Evolutionary conservation across 1,284 basidiomycete species (phyloP), one percentile per base, ranked within the genome.

Genomic region (Rhodotorula sp.): DNA sequence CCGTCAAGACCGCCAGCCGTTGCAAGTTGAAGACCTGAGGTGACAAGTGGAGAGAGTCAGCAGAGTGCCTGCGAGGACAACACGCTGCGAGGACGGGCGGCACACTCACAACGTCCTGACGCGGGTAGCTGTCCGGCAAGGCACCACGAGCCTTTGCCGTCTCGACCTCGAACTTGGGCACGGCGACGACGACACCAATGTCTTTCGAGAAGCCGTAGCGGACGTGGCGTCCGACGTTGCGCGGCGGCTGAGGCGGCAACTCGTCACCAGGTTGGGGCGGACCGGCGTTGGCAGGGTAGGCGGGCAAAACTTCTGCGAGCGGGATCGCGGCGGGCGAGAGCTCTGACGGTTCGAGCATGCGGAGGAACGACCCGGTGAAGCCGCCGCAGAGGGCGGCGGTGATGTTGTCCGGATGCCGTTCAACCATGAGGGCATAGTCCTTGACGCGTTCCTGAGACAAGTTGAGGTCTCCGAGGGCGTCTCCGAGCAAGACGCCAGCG

Each of bases 401-500:
- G 75, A 99, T 95, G 80, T 99, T 99, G 83, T 99, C 96, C 14
- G 96, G 96, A 81, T 99, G 96, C 17, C 96, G 87, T 82, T 99
- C 96, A 77, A 99, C 95, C 96, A 99, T 99, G 68, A 99, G 85
- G 1, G 96, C 95, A 79, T 93, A 95, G 82, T 99, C 96, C 68
- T 99, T 86, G 77, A 96, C 84, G 42, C 96, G 87, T 62, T 85
- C 86, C 45, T 82, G 84, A 24, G 89, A 80, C 20, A 99, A 86
- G 33, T 84, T 79, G 70, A 99, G 85, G 60, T 87, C 76, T 22
- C 92, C 95, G 20, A 99, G 84, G 26, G 88, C 85, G 80, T 95
- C 87, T 53, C 90, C 96, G 59, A 99, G 86, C 49, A 97, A 84
- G 33, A 97, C 91, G 57, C 96, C 96, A 0, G 94, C 95, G 76